Percentiles rank a stretch among this genome's conserved stretches.
Conservation (phyloP, 2,329 filamentous ascomycete species). For the Seiridium cupressi region DNA sequence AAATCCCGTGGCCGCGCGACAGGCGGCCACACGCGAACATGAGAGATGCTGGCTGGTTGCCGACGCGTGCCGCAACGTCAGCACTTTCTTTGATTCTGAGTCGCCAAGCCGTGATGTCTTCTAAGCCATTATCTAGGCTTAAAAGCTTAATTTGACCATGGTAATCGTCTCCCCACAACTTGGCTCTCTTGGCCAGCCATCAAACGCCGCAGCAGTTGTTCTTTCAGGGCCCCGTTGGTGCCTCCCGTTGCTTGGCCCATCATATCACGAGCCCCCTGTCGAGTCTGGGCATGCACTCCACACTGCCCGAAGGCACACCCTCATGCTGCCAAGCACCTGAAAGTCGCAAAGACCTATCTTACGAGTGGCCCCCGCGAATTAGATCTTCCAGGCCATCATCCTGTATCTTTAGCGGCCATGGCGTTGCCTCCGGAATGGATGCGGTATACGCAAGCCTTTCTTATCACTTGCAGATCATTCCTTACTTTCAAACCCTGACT, state of each 20-base stretch:
- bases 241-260: neutral
- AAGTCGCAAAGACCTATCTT: neutral
- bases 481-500: neutral
- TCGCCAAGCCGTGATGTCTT: no score
- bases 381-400: neutral
- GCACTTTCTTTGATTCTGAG: neutral
- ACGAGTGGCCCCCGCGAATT: neutral
- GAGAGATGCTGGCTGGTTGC: neutral
- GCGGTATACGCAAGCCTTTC: neutral
- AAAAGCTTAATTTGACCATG: conserved; percentile 5
- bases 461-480: conserved; percentile 2
- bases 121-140: neutral
- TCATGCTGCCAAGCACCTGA: neutral
- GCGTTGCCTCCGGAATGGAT: neutral
- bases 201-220: neutral
- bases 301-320: neutral
- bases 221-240: neutral
- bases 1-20: no score
- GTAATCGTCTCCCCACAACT: neutral
- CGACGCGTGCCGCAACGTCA: neutral
- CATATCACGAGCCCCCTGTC: neutral
- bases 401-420: neutral
- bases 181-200: conserved; percentile 1
- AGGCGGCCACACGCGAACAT: no score
- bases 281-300: neutral